Percentiles rank a stretch among this genome's conserved stretches.
phyloP scores from a whole-genome alignment of 192 early-diverging fungal genomes.

The Martensiomyces pterosporus region DNA sequence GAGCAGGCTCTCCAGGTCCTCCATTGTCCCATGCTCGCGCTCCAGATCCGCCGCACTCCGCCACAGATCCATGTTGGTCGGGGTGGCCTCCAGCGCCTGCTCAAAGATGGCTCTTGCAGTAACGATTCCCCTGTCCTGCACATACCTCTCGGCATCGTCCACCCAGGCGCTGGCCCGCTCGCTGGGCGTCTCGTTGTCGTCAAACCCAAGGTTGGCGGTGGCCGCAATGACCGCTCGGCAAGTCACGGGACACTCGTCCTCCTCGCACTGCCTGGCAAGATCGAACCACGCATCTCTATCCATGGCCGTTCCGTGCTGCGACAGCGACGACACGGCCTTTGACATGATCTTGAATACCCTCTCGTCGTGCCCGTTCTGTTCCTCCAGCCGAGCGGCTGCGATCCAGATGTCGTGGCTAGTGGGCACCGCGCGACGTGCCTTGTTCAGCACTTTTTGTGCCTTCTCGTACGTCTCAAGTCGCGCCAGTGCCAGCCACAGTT shows the following conservation, averaged over 20 bases:
- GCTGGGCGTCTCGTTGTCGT: slow-evolving; percentile 64
- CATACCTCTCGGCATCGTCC: slow-evolving; percentile 81
- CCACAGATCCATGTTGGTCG: slow-evolving; percentile 82
- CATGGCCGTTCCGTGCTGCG: slow-evolving; percentile 61
- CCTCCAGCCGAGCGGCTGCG: slow-evolving; percentile 85
- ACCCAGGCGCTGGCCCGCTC: slow-evolving; percentile 80
- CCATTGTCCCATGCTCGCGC: slow-evolving; percentile 68
- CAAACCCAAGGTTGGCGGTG: slow-evolving; percentile 62
- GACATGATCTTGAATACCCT: slow-evolving; percentile 67
- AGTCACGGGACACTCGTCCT: slow-evolving; percentile 68
- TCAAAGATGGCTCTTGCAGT: slow-evolving; percentile 88
- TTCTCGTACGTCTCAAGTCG: slow-evolving; percentile 85
- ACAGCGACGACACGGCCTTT: slow-evolving; percentile 66
- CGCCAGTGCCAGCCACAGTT: slow-evolving; percentile 95
- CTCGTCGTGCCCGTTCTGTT: slow-evolving; percentile 67
- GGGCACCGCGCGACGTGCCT: slow-evolving; percentile 77
- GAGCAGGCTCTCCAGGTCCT: slow-evolving; percentile 72
- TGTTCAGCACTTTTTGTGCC: slow-evolving; percentile 87
- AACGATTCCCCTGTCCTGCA: slow-evolving; percentile 56
- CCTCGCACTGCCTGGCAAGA: slow-evolving; percentile 79
- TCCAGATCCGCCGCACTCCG: slow-evolving; percentile 80
- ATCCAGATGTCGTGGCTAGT: slow-evolving; percentile 96
- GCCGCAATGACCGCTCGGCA: slow-evolving; percentile 82
- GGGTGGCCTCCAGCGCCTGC: slow-evolving; percentile 70
- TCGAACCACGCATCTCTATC: slow-evolving; percentile 85